These are phyloP conservation scores for Boletus vinaceobasis DNA, from an alignment of 768 basidiomycete genomes.

Conservation along the genomic window DNA sequence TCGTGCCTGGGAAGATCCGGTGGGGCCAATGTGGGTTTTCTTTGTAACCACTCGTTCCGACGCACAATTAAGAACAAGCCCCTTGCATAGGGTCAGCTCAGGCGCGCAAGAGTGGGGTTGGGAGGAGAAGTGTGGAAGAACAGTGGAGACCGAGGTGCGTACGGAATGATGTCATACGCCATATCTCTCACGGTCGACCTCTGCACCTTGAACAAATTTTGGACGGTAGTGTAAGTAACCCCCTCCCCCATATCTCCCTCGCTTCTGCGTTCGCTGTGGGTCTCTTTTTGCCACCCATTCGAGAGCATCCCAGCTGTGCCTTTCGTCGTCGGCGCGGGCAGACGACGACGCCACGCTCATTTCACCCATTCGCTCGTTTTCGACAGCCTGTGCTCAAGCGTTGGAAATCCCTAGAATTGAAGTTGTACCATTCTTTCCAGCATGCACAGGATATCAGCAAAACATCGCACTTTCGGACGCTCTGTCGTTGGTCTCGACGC, in stretches of 20 bases:
- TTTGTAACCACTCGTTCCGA: too few relatives aligned
- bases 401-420: neutral
- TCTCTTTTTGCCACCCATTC: slow-evolving; percentile 1
- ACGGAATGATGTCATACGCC: neutral
- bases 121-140: neutral
- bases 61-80: neutral
- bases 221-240: neutral
- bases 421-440: slow-evolving; percentile 3
- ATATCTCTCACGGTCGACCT: neutral
- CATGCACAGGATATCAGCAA: slow-evolving; percentile 15
- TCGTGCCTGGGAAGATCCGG: too few relatives aligned
- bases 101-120: too few relatives aligned
- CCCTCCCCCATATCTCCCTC: slow-evolving; percentile 11
- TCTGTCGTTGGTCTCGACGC: slow-evolving; percentile 24
- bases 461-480: slow-evolving; percentile 10
- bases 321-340: slow-evolving; percentile 10
- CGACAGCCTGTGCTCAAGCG: neutral
- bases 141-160: too few relatives aligned
- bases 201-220: neutral
- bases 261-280: neutral
- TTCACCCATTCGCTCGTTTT: slow-evolving; percentile 22
- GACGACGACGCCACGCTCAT: slow-evolving; percentile 20
- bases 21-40: neutral
- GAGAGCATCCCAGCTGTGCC: neutral
- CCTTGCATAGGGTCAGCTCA: too few relatives aligned